A percentile compares a stretch with the other conserved stretches of the same genome.
These are phyloP conservation scores for Colletotrichum nymphaeae DNA, from an alignment of 2,329 filamentous ascomycete species.

Conservation along the genomic window DNA sequence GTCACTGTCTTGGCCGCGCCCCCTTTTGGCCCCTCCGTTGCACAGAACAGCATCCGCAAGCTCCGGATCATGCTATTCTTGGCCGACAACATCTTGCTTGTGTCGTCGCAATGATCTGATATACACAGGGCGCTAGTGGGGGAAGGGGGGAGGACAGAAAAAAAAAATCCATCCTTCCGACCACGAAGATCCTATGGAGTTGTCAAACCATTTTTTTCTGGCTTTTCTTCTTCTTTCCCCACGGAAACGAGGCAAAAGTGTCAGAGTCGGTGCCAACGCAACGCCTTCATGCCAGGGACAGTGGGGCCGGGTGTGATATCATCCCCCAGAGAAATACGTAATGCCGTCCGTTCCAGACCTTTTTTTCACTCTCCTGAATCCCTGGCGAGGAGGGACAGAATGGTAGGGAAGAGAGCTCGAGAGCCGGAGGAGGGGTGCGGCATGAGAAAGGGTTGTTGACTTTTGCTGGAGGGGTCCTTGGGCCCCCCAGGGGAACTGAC, in stretches of 20 bases:
- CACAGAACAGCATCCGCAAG: slow-evolving; percentile 1
- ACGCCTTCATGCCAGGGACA: slow-evolving; percentile 23
- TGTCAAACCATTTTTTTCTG: not conserved
- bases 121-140: not conserved
- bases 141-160: not conserved
- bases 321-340: slow-evolving; percentile 31
- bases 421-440: not conserved
- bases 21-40: not conserved
- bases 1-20: not conserved
- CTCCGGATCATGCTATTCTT: slow-evolving; percentile 17
- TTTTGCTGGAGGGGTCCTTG: not conserved
- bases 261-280: not conserved
- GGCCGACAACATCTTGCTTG: not conserved
- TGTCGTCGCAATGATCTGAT: slow-evolving; percentile 6
- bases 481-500: not conserved
- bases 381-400: not conserved
- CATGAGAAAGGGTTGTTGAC: not conserved
- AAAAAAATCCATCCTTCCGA: not conserved
- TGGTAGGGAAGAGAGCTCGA: not conserved
- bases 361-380: slow-evolving; percentile 1
- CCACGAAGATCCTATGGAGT: slow-evolving; percentile 16
- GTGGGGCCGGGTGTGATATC: slow-evolving; percentile 34
- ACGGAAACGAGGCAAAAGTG: not conserved
- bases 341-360: slow-evolving; percentile 30
- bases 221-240: not conserved